Evolutionary conservation across 805 yeast species (phyloP), one percentile per base, ranked within the genome.

Genomic region (Yarrowia bubula): DNA sequence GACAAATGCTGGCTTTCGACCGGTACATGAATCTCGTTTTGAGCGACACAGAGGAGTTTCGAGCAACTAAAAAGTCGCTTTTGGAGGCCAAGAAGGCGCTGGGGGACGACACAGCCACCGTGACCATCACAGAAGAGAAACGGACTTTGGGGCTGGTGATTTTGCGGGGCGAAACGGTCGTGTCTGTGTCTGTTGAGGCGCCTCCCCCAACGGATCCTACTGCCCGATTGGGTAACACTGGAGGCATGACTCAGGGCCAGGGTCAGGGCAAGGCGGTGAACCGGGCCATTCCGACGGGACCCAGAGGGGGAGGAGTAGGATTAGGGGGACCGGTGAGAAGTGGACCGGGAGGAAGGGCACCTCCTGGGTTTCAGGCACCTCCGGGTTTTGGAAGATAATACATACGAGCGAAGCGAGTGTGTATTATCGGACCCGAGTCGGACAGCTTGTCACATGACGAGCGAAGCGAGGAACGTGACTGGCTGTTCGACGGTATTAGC

Each of bases 1-100:
- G 99, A 1, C 86, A 86, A 68, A 80, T 93, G 63, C 76, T 92
- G 68, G 92, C 98, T 8, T 93, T 90, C 74, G 99, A 95, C 75
- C 87, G 87, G 67, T 89, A 88, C 73, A 86, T 92, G 87, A 93
- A 93, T 75, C 73, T 93, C 15, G 96, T 95, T 13, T 77, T 93
- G 37, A 82, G 89, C 11, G 95, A 92, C 68, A 84, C 95, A 46
- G 92, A 90, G 71, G 99, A 93, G 73, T 85, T 85, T 71, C 81
- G 98, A 69, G 85, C 85, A 67, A 81, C 89, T 8, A 70, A 77
- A 73, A 68, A 38, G 32, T 44, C 61, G 22, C 46, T 61, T 9
- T 3, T 76, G 71, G 67, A 64, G 53, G 71, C 66, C 67, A 70
- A 63, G 71, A 69, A 69, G 72, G 61, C 71, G 68, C 63, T 68